Base-by-base conservation (phyloP, 2,329 filamentous ascomycete genomes). In the Ceratocystis cubensis region DNA sequence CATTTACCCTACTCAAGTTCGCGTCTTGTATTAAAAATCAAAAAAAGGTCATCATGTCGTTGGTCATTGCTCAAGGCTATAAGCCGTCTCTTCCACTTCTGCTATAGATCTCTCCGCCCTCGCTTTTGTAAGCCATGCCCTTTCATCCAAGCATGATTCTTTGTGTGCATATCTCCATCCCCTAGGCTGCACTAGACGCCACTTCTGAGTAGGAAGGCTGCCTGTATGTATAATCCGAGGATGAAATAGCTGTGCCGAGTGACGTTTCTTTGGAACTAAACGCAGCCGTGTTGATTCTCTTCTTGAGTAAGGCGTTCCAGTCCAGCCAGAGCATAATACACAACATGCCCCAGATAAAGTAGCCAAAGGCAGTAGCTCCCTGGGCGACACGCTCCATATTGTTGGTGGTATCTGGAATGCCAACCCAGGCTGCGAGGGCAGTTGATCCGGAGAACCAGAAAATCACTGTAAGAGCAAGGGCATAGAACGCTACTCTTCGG, bases 391-490 rank as follows among this genome's bases (percentile, higher is more conserved):
- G 78, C 17, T 78, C 79, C 20, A 75, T 77, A 62, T 75, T 77
- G 53, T 77, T 79, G 72, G 84, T 86, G 66, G 81, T 77, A 7
- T 73, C 75, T 0, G 83, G 77, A 17, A 82, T 79, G 65, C 82
- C 82, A 67, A 91, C 76, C 66, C 80, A 79, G 22, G 85, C 86
- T 0, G 88, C 90, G 10, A 92, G 76, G 0, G 90, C 89, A 70
- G 95, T 86, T 71, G 91, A 88, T 5, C 90, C 91, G 0, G 88
- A 86, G 73, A 96, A 94, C 91, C 91, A 96, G 79, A 95, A 95
- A 66, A 95, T 80, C 77, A 88, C 86, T 8, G 89, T 94, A 28
- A 94, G 70, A 61, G 78, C 79, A 72, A 95, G 88, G 41, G 89
- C 79, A 1, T 72, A 85, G 20, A 92, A 78, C 17, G 91, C 82